These are phyloP conservation scores for Mangifera indica DNA, from an alignment of 345 rosid genomes.

Conservation along the genomic window DNA sequence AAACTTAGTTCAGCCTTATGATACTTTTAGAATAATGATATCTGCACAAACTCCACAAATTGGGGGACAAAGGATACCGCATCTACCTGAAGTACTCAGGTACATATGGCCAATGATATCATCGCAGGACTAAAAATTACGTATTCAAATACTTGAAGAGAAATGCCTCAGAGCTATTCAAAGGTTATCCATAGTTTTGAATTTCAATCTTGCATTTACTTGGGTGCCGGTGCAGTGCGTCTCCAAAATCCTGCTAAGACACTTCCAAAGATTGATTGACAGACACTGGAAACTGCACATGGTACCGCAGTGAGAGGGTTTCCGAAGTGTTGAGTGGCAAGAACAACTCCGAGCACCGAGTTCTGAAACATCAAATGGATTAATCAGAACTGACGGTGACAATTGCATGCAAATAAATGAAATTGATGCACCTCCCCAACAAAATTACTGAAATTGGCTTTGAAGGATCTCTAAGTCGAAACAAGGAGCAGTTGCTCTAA, in stretches of 20 bases:
- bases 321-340: constrained; percentile 87
- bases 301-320: constrained; percentile 85
- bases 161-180: no score
- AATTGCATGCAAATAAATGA: background rate
- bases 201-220: constrained; percentile 36
- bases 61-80: no score
- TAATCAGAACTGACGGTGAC: background rate
- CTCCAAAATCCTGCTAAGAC: constrained; percentile 83
- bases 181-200: background rate
- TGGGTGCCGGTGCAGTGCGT: constrained; percentile 37
- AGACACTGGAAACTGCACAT: constrained; percentile 83
- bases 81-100: background rate
- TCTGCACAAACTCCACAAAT: no score
- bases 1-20: background rate
- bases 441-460: background rate
- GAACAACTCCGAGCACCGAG: constrained; percentile 86
- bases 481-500: constrained; percentile 3
- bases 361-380: constrained; percentile 46
- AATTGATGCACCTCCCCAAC: background rate
- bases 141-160: no score
- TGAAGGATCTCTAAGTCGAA: background rate
- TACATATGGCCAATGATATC: background rate
- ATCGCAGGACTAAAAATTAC: background rate
- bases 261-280: constrained; percentile 77
- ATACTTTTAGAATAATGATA: no score